Evolutionary conservation across 768 basidiomycete species (phyloP).

Genomic region (Boletus huronensis): DNA sequence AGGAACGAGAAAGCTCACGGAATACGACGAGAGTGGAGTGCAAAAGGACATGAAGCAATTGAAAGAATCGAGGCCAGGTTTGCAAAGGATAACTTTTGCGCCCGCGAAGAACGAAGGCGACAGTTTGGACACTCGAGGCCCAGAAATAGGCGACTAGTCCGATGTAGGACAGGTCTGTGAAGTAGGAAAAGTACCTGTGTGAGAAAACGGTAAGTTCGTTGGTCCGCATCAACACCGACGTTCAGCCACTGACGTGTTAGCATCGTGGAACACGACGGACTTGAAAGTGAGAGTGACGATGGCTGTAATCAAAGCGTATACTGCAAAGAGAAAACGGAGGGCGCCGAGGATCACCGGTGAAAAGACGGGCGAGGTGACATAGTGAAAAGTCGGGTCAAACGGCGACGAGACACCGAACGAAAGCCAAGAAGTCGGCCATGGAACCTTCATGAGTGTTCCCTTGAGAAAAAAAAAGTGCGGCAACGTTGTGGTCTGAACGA

Average conservation of each 20-base stretch:
- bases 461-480: neutral
- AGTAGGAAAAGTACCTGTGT: conserved; percentile 58
- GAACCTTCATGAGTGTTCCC: conserved; percentile 2
- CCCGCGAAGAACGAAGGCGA: conserved; percentile 37
- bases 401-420: conserved; percentile 35
- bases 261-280: conserved; percentile 30
- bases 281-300: conserved; percentile 30
- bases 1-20: conserved; percentile 42
- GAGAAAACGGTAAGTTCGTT: neutral
- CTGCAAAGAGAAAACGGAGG: conserved; percentile 46
- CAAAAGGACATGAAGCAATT: conserved; percentile 55
- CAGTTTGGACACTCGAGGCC: conserved; percentile 53
- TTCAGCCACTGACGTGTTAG: conserved; percentile 33
- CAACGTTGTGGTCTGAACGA: neutral
- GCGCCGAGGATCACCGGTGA: conserved; percentile 42
- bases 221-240: neutral
- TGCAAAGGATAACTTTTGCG: conserved; percentile 52
- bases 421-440: neutral
- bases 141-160: conserved; percentile 63
- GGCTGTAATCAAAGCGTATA: conserved; percentile 45
- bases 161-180: conserved; percentile 60
- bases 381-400: conserved; percentile 37
- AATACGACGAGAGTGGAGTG: conserved; percentile 49
- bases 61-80: conserved; percentile 52
- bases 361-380: conserved; percentile 44